phyloP scores from a whole-genome alignment of 2,329 filamentous ascomycete species.

The Talaromyces sp. region DNA sequence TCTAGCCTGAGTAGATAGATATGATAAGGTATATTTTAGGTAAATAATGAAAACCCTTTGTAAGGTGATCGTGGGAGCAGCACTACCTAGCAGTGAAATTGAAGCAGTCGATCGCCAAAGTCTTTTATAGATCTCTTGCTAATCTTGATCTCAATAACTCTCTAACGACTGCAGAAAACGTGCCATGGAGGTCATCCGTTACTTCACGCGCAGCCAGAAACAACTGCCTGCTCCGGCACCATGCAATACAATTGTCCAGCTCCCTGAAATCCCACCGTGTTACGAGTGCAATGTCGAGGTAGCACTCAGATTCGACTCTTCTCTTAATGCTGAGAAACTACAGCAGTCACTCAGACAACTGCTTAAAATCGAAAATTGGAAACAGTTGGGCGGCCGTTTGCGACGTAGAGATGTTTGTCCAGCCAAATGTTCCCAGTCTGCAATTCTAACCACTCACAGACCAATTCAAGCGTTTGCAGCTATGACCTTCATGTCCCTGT shows the following conservation, averaged over 20 bases:
- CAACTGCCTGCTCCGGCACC: neutral
- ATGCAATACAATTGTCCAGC: neutral
- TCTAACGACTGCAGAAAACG: neutral
- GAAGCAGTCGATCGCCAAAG: neutral
- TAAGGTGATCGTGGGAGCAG: neutral
- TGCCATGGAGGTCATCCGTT: neutral
- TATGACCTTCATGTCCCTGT: neutral
- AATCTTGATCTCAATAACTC: neutral
- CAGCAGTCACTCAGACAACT: neutral
- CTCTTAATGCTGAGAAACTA: neutral
- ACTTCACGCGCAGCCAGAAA: neutral
- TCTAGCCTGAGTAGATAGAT: neutral
- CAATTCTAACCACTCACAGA: neutral
- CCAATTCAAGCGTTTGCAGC: neutral
- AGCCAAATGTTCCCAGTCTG: neutral
- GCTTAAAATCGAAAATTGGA: neutral
- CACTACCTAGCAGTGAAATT: neutral
- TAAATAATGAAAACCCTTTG: too few species aligned
- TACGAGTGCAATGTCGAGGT: neutral
- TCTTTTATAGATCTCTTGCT: neutral
- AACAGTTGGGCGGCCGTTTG: neutral
- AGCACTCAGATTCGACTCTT: neutral
- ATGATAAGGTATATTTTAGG: neutral
- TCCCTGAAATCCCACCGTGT: neutral
- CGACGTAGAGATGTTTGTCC: neutral